Percentiles rank a stretch among this genome's conserved stretches.
Conservation (phyloP, 495 filamentous ascomycete genomes). For the Pseudomonodictys pantanalensis region DNA sequence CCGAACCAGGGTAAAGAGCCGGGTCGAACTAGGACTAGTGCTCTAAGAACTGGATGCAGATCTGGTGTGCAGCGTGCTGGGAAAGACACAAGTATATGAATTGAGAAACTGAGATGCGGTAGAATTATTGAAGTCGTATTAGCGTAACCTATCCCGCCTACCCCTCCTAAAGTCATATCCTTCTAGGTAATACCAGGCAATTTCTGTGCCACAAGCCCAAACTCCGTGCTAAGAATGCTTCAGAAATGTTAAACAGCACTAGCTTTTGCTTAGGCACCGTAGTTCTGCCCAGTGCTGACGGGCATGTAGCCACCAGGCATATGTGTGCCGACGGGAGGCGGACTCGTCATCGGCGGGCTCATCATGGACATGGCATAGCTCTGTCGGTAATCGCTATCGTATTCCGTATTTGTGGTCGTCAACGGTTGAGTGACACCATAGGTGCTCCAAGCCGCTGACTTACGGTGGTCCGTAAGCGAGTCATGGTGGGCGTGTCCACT, state of each 20-base stretch:
- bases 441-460: constrained; percentile 11
- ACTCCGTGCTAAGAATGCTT: background rate
- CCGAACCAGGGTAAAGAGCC: constrained; percentile 8
- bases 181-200: too few relatives aligned
- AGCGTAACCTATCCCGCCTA: too few relatives aligned
- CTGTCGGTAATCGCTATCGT: background rate
- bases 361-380: constrained; percentile 11
- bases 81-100: too few relatives aligned
- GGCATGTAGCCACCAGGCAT: constrained; percentile 16
- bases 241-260: background rate
- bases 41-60: too few relatives aligned
- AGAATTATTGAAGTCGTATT: too few relatives aligned
- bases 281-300: background rate
- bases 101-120: too few relatives aligned
- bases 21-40: constrained; percentile 1
- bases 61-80: too few relatives aligned
- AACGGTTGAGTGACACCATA: constrained; percentile 5
- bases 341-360: constrained; percentile 18
- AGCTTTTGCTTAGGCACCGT: background rate
- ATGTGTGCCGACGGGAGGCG: background rate
- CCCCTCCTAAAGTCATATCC: too few relatives aligned
- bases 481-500: constrained; percentile 4
- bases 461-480: constrained; percentile 4
- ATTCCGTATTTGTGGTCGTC: constrained; percentile 1
- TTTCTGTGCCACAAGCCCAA: too few relatives aligned